Conservation (phyloP, 2,329 filamentous ascomycete genomes). For the Cryoendolithus antarcticus region DNA sequence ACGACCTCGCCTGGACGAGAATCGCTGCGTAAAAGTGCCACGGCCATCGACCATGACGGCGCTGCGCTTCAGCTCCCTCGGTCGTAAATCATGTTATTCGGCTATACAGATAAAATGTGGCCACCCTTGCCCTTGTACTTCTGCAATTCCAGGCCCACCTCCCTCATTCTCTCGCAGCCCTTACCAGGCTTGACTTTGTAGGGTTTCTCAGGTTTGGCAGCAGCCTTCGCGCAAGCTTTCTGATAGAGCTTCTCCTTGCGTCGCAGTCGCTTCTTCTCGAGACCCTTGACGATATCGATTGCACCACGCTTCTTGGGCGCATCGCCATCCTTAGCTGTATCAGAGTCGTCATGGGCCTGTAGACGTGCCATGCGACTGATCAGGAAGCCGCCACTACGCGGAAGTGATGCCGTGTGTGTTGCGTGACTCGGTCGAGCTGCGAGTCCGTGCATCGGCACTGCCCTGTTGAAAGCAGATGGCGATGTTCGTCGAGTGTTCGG, state of each 20-base stretch:
- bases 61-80: constrained; percentile 13
- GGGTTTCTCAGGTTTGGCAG: constrained; percentile 48
- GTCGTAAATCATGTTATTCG: constrained; percentile 1
- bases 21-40: constrained; percentile 5
- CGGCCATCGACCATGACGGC: constrained; percentile 9
- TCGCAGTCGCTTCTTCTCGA: constrained; percentile 87
- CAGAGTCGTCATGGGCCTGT: constrained; percentile 23
- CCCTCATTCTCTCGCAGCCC: constrained; percentile 85
- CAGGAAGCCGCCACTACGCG: constrained; percentile 58
- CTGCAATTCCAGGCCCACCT: constrained; percentile 79
- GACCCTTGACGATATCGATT: constrained; percentile 92
- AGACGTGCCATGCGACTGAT: constrained; percentile 21
- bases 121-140: constrained; percentile 57
- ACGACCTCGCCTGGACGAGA: neutral
- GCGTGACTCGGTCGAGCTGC: constrained; percentile 50
- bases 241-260: constrained; percentile 86
- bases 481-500: constrained; percentile 45
- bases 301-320: constrained; percentile 67
- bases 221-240: constrained; percentile 74
- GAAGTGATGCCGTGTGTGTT: constrained; percentile 75
- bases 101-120: constrained; percentile 35
- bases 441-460: constrained; percentile 39
- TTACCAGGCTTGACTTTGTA: constrained; percentile 66
- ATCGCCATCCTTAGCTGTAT: constrained; percentile 29
- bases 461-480: constrained; percentile 28